Conservation (phyloP, 2,329 filamentous ascomycete genomes). For the Hymenoscyphus fraxineus region DNA sequence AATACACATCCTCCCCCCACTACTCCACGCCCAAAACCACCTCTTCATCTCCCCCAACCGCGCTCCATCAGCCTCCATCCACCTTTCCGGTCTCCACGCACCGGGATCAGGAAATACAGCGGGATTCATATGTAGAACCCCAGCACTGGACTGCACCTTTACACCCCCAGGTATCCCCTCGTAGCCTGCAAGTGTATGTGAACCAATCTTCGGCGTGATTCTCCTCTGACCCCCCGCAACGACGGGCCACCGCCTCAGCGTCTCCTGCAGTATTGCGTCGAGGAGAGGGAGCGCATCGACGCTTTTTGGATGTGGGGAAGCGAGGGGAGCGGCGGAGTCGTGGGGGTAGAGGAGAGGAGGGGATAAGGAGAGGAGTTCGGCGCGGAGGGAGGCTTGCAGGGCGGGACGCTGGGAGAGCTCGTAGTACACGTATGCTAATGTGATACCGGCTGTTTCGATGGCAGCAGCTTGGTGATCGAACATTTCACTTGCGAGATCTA, state of each 20-base stretch:
- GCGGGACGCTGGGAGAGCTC: slow-evolving; percentile 45
- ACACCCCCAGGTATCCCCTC: slow-evolving; percentile 47
- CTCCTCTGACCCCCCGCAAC: slow-evolving; percentile 54
- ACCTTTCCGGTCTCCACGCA: slow-evolving; percentile 48
- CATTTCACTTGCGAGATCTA: slow-evolving; percentile 65
- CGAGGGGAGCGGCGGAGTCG: slow-evolving; percentile 14
- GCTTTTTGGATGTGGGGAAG: slow-evolving; percentile 40
- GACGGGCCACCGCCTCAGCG: slow-evolving; percentile 53
- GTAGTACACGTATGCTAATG: slow-evolving; percentile 61
- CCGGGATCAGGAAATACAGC: slow-evolving; percentile 47
- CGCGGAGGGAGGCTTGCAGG: slow-evolving; percentile 40
- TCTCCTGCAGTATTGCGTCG: slow-evolving; percentile 54
- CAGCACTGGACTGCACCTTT: slow-evolving; percentile 48
- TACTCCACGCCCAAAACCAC: slow-evolving; percentile 66
- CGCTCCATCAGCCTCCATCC: slow-evolving; percentile 43
- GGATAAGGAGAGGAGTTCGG: slow-evolving; percentile 43
- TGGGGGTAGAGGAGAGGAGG: slow-evolving; percentile 34
- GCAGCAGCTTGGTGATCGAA: slow-evolving; percentile 75
- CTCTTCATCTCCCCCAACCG: slow-evolving; percentile 43
- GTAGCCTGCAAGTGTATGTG: slow-evolving; percentile 34
- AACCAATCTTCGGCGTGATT: slow-evolving; percentile 43
- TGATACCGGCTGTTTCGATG: slow-evolving; percentile 73
- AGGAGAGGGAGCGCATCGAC: slow-evolving; percentile 51
- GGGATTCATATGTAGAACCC: slow-evolving; percentile 52
- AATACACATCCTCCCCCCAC: slow-evolving; percentile 64